A percentile compares a stretch with the other conserved stretches of the same genome.
Evolutionary conservation across 169 alveolate genomes (phyloP).

Genomic region (Besnoitia besnoiti): DNA sequence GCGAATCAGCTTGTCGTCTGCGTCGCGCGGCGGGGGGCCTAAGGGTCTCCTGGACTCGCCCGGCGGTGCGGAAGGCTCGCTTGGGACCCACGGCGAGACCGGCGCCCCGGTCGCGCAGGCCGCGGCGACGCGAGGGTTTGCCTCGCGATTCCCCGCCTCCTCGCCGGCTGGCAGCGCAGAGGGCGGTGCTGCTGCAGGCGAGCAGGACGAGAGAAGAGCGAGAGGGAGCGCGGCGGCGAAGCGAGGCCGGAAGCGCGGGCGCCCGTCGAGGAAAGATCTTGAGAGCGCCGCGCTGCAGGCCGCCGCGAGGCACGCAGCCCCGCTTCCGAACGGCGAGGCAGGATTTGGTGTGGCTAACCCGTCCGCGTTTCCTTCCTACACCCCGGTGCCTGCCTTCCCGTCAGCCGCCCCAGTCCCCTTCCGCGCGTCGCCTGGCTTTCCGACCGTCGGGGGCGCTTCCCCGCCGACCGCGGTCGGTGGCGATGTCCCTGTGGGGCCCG

Average conservation of each 20-base stretch:
- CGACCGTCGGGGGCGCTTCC: neutral
- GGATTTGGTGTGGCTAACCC: neutral
- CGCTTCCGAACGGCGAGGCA: neutral
- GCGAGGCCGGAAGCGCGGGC: neutral
- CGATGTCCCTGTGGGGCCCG: no score
- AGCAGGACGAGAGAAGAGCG: neutral
- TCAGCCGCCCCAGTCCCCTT: neutral
- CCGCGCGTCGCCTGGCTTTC: neutral
- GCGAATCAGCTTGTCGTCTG: neutral
- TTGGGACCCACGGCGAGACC: neutral
- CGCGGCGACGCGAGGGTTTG: neutral
- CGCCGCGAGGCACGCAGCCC: neutral
- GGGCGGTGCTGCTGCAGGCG: neutral
- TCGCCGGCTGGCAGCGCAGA: neutral
- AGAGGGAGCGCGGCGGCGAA: neutral
- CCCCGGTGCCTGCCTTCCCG: neutral
- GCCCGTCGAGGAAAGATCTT: neutral
- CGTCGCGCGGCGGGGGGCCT: neutral
- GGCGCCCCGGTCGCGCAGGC: neutral
- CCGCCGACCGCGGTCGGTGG: neutral
- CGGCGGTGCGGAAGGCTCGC: neutral
- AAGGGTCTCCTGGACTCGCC: neutral
- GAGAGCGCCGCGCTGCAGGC: neutral
- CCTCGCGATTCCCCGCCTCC: neutral
- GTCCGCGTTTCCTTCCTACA: neutral